Base-by-base conservation (phyloP, 1,139 yeast species). In the Ogataea hybrid region DNA sequence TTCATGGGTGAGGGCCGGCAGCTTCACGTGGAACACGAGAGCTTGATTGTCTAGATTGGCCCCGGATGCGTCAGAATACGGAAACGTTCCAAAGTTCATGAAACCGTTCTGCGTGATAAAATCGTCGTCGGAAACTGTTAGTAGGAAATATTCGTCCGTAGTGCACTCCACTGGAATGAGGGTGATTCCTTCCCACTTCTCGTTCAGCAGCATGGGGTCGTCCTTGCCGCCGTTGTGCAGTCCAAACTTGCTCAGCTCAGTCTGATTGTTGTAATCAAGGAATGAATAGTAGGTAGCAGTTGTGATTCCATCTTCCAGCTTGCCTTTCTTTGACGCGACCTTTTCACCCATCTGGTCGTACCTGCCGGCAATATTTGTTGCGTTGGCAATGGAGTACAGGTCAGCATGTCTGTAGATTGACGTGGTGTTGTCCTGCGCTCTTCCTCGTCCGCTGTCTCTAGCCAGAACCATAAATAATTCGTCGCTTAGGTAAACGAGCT, bases 21-120 rank as follows among this genome's bases (percentile, higher is more conserved):
- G 33, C 31, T 47, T 49, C 21, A 50, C 53, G 22, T 47, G 47
- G 41, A 47, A 51, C 10, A 51, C 49, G 11, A 84, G 52, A n/a
- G 81, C 70, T 52, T 79, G 79, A 48, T 83, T 68, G 18, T 79
- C 74, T 48, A 79, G 72, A 2, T 84, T 69, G 2, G 81, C 81
- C 10, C 79, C 74, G 6, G 80, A 71, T 1, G 72, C 52, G 47
- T 67, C 70, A 28, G 67, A 50, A 45, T 68, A 58, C 2, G 51
- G 38, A 12, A 45, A 45, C 3, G 18, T 37, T 25, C 63, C 63
- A 35, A 49, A 52, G 25, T 51, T 42, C 49, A 49, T 47, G 33
- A 25, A 44, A 22, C 61, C 75, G 15, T 56, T 48, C 14, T 58
- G 51, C 3, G 70, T 58, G 16, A 73, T 60, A 47, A 60, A 41